phyloP scores from a whole-genome alignment of 805 yeast species.

The Starmerella khaoyaiensis region DNA sequence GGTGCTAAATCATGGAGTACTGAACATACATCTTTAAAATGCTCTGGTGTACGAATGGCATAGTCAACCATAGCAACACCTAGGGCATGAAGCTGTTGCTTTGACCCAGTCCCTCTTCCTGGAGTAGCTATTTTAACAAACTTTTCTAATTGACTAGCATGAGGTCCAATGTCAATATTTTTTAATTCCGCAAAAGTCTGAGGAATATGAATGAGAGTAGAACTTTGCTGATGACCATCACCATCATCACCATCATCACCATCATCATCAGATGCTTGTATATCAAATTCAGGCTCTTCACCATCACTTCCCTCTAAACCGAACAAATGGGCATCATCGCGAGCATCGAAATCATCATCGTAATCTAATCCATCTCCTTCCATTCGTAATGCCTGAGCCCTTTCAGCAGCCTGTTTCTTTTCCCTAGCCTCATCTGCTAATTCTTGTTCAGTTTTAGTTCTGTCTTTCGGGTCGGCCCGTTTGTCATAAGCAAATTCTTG shows the following conservation, averaged over 20 bases:
- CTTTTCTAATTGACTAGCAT: conserved; percentile 32
- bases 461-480: conserved; percentile 32
- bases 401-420: conserved; percentile 25
- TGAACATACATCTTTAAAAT: conserved; percentile 29
- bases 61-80: conserved; percentile 54
- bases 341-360: conserved; percentile 21
- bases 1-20: conserved; percentile 43
- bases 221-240: background rate
- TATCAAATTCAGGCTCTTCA: conserved; percentile 29
- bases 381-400: conserved; percentile 31
- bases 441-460: conserved; percentile 35
- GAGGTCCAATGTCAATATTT: conserved; percentile 6
- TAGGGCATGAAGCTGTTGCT: conserved; percentile 53
- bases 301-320: conserved; percentile 32
- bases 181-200: conserved; percentile 6
- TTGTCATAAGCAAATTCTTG: conserved; percentile 32
- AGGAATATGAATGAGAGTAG: conserved; percentile 6
- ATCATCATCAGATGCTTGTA: conserved; percentile 24
- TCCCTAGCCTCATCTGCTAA: conserved; percentile 28
- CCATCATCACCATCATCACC: background rate
- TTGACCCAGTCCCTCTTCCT: conserved; percentile 67
- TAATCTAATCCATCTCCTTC: conserved; percentile 29
- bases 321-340: conserved; percentile 34
- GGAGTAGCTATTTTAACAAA: conserved; percentile 59
- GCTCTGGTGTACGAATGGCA: conserved; percentile 20